Conservation (phyloP, 345 rosid species). For the Microthlaspi erraticum region DNA sequence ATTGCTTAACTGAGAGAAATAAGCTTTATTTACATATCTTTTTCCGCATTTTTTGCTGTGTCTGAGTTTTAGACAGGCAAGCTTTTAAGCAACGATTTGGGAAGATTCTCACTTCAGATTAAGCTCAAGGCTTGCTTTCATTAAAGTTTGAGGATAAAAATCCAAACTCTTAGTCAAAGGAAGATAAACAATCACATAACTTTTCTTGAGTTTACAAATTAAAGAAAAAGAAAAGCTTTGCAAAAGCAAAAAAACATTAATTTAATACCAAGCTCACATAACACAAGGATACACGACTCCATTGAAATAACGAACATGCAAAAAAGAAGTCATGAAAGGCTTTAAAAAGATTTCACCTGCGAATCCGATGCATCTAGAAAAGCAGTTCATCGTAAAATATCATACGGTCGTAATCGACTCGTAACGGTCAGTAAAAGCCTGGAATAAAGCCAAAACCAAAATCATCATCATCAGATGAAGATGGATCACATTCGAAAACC, state of each 20-base stretch:
- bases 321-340: too few species aligned
- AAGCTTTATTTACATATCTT: background rate
- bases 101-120: background rate
- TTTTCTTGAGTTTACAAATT: background rate
- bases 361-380: too few species aligned
- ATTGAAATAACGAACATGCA: too few species aligned
- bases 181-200: background rate
- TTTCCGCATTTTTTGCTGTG: conserved; percentile 19
- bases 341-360: too few species aligned
- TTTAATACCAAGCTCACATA: conserved; percentile 8
- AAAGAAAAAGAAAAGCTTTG: background rate
- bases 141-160: conserved; percentile 1
- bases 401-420: too few species aligned
- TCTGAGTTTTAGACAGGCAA: conserved; percentile 6
- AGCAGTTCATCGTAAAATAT: too few species aligned
- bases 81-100: background rate
- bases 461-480: too few species aligned
- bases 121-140: background rate
- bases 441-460: too few species aligned
- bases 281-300: background rate
- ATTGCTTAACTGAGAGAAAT: background rate
- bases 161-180: background rate
- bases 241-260: background rate
- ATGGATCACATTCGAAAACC: too few species aligned
- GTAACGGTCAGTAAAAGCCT: too few species aligned